These are phyloP conservation scores for Sindora glabra DNA, from an alignment of 306 rosid species.

Conservation along the genomic window DNA sequence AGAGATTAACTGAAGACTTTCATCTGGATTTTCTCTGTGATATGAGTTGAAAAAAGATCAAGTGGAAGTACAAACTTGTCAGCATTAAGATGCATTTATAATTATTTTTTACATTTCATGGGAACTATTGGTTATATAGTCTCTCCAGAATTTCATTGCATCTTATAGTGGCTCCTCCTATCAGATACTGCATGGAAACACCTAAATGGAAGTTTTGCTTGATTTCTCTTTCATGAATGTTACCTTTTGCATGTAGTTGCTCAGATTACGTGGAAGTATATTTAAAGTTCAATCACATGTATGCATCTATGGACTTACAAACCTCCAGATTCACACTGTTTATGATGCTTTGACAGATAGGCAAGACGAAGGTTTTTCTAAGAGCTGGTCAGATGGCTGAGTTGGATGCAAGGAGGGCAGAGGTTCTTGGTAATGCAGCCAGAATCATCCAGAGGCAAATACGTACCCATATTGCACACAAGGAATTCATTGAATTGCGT, in stretches of 20 bases:
- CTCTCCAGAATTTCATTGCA: slow-evolving; percentile 1
- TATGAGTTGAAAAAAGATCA: background rate
- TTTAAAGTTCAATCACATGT: background rate
- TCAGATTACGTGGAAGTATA: background rate
- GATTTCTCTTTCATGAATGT: background rate
- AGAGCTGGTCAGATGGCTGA: slow-evolving; percentile 99
- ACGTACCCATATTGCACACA: slow-evolving; percentile 87
- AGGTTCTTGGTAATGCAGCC: slow-evolving; percentile 95
- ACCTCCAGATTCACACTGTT: slow-evolving; percentile 18
- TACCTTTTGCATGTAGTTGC: slow-evolving; percentile 8
- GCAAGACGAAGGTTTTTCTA: slow-evolving; percentile 84
- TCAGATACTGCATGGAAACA: background rate
- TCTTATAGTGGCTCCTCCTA: background rate
- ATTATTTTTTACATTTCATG: background rate
- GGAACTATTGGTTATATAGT: background rate
- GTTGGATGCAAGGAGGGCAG: slow-evolving; percentile 95
- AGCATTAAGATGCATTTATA: background rate
- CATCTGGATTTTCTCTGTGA: background rate
- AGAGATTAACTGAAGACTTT: slow-evolving; percentile 11
- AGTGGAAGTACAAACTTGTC: background rate
- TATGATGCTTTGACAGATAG: slow-evolving; percentile 73
- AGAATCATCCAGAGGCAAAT: slow-evolving; percentile 89
- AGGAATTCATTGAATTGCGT: slow-evolving; percentile 68
- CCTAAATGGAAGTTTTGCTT: slow-evolving; percentile 1
- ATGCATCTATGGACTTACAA: slow-evolving; percentile 1